Base-by-base conservation (phyloP, 768 basidiomycete species). In the Scleroderma citrinum region DNA sequence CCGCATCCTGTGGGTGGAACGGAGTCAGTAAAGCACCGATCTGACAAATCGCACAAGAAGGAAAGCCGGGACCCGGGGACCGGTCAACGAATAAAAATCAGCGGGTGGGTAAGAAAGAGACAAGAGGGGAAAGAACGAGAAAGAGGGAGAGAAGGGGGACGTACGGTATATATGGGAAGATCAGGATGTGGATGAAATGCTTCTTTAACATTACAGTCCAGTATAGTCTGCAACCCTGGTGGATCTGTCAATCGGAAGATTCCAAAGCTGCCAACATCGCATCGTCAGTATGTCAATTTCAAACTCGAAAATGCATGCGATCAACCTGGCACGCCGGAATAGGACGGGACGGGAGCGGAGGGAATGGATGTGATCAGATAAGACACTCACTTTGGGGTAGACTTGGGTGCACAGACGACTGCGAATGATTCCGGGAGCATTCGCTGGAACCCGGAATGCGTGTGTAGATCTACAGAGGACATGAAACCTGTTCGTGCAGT, bases 391-490 rank as follows among this genome's bases (percentile, higher is more conserved):
- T 78, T 83, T 0, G 91, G 92, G 17, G 74, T 81, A 1, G 80
- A 83, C 41, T 77, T 80, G 0, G 92, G 92, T 3, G 92, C 89
- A 59, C 90, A 93, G 14, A 96, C 92, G 34, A 95, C 87, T 0
- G 92, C 92, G 62, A 95, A 89, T 0, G 89, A 92, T 61, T 96
- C 92, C 0, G 87, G 87, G 3, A 96, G 76, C 84, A 92, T 92
- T 31, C 80, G 66, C 58, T 95, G 92, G 69, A 93, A 96, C 7
- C 80, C 85, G 1, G 87, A 83, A 64, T 94, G 92, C 3, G 92
- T 94, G 58, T 96, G 92, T 19, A 96, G 66, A 64, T 95, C 92
- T 16, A 94, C 84, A 7, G 92, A 94, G 6, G 92, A 93, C 87
- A 95, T 92, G 71, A 96, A 96, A 66, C 83, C 83, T 85, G 50